phyloP scores from a whole-genome alignment of 495 filamentous ascomycete genomes.

The Daldinia concentrica region DNA sequence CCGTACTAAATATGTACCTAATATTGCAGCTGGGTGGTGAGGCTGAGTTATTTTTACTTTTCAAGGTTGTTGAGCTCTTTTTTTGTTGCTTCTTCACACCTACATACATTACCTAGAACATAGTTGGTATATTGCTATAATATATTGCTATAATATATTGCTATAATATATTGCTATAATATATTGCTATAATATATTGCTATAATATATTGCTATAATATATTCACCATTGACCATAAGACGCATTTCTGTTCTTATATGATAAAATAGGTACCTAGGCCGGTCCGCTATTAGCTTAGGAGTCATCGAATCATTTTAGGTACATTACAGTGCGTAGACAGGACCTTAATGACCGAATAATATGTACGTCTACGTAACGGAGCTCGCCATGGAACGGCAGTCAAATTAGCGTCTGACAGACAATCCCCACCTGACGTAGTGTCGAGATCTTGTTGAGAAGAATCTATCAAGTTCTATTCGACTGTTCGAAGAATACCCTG shows the following conservation, averaged over 20 bases:
- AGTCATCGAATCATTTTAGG: neutral
- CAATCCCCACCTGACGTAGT: constrained; percentile 31
- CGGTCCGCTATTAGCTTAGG: neutral
- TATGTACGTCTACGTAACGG: neutral
- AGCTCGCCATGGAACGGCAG: constrained; percentile 14
- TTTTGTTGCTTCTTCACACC: neutral
- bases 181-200: too few relatives aligned
- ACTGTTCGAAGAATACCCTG: neutral
- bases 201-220: neutral
- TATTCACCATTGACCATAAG: neutral
- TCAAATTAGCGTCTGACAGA: constrained; percentile 16
- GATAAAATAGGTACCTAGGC: neutral
- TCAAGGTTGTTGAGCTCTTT: constrained; percentile 14
- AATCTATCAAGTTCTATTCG: constrained; percentile 1
- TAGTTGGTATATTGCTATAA: neutral
- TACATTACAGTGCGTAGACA: neutral
- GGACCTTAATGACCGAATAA: neutral
- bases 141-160: too few relatives aligned
- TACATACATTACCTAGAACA: neutral
- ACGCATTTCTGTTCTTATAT: neutral
- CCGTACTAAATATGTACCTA: constrained; percentile 14
- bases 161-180: too few relatives aligned
- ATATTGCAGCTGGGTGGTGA: constrained; percentile 32
- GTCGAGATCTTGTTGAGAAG: constrained; percentile 8
- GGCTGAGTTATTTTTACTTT: constrained; percentile 39